Base-by-base conservation (phyloP, 495 filamentous ascomycete species). In the Aspergillus steynii region DNA sequence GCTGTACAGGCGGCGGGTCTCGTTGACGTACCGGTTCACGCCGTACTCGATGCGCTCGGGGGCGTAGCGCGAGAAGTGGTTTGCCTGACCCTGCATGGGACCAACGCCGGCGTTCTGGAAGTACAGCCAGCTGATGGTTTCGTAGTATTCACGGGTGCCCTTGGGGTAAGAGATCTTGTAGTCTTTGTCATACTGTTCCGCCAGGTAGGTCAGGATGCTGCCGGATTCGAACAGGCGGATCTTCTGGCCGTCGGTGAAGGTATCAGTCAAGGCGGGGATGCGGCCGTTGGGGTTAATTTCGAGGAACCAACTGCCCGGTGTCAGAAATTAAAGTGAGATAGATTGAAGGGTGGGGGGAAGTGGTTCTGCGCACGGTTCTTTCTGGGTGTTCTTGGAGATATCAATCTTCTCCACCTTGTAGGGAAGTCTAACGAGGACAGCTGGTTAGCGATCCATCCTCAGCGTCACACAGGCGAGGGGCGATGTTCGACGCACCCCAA, bases 201-300 rank as follows among this genome's bases (percentile, higher is more conserved):
- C 86, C 6, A 97, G 83, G 72, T 97, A 97, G 66, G 93, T 88
- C 80, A 97, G 79, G 68, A 97, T 96, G 59, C 88, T 80, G 54
- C 91, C 93, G 61, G 85, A 89, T 73, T 97, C 93, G 67, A 96
- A 97, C 4, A 97, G 64, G 20, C 82, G 77, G 73, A 96, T 92
- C 34, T 77, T 75, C 65, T 89, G 79, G 58, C 92, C 91, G 70
- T 95, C 89, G 1, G 64, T 65, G 67, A 88, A 85, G 10, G 82
- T 86, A 71, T 97, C 94, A 28, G 90, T 93, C 28, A 97, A 65
- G 15, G 93, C 93, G n/a, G 93, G 93, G 66, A 97, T 96, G 59
- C 94, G 91, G 65, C 93, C 93, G 69, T 97, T 96, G 56, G 93
- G 93, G 76, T 96, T 96, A 74, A 97, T 95, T 45, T 85, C 86